Percentiles rank a stretch among this genome's conserved stretches.
Conservation (phyloP, 1,284 basidiomycete genomes). For the Boletus calvinii region DNA sequence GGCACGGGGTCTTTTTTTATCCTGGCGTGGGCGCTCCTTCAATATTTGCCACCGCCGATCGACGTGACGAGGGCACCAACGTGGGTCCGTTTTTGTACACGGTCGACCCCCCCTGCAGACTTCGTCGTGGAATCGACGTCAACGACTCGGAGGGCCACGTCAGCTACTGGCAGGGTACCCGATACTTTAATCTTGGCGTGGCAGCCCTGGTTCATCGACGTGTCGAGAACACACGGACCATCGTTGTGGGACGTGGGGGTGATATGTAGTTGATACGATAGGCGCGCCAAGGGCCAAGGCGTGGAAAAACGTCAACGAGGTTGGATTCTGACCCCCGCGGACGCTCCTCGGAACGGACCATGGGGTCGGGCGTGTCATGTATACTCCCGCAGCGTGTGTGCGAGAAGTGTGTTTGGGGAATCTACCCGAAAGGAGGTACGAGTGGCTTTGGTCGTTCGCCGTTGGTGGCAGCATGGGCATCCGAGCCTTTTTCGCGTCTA, state of each 20-base stretch:
- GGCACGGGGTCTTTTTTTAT: too few species aligned
- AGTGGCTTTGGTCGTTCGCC: background rate
- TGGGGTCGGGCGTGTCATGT: background rate
- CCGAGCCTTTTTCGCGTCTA: background rate
- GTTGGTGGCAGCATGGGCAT: background rate
- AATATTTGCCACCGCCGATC: too few species aligned
- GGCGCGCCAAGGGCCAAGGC: background rate
- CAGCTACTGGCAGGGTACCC: background rate
- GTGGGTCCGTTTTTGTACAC: too few species aligned
- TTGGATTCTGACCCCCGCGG: background rate
- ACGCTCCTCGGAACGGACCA: slow-evolving; percentile 10
- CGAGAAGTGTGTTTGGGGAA: background rate
- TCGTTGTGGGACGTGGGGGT: background rate
- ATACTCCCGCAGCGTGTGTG: background rate
- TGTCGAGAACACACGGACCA: background rate
- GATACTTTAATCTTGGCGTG: background rate
- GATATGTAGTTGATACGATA: background rate
- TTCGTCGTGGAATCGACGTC: background rate
- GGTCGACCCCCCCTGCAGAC: too few species aligned
- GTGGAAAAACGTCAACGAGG: background rate
- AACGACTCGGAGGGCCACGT: slow-evolving; percentile 10
- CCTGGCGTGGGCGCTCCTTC: too few species aligned
- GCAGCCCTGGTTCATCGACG: background rate
- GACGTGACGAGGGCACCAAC: too few species aligned
- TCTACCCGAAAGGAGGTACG: background rate